Evolutionary conservation across 441 rosid species (phyloP).

Genomic region (Erodium moschatum): DNA sequence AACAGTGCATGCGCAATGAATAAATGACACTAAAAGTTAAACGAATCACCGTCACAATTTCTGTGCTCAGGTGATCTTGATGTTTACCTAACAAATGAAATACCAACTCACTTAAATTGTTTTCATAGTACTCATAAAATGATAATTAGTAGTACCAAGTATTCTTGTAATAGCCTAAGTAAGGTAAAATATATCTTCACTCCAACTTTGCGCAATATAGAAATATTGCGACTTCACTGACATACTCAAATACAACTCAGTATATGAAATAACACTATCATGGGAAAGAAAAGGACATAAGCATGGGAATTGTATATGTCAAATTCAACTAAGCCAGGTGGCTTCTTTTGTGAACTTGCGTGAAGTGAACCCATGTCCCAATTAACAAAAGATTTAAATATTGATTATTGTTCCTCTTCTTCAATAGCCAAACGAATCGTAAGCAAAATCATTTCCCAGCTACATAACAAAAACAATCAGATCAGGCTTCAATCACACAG

Average conservation of each 20-base stretch:
- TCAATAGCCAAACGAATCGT: not conserved
- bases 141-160: too few relatives aligned
- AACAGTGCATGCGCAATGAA: not conserved
- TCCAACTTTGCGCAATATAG: not conserved
- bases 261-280: not conserved
- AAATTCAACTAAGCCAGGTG: not conserved
- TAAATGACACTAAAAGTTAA: not conserved
- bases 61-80: not conserved
- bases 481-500: conserved; percentile 9
- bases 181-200: not conserved
- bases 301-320: not conserved
- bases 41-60: not conserved
- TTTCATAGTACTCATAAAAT: not conserved
- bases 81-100: conserved; percentile 3
- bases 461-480: conserved; percentile 4
- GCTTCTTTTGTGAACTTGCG: not conserved
- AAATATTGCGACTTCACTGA: not conserved
- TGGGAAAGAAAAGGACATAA: too few relatives aligned
- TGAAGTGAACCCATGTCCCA: not conserved
- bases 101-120: not conserved
- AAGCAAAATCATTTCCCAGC: not conserved
- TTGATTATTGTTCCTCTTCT: not conserved
- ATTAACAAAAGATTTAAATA: not conserved
- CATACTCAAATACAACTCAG: not conserved
- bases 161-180: not conserved